Evolutionary conservation across 164 flowering plant genomes (phyloP).

Genomic region (Vitis riparia): DNA sequence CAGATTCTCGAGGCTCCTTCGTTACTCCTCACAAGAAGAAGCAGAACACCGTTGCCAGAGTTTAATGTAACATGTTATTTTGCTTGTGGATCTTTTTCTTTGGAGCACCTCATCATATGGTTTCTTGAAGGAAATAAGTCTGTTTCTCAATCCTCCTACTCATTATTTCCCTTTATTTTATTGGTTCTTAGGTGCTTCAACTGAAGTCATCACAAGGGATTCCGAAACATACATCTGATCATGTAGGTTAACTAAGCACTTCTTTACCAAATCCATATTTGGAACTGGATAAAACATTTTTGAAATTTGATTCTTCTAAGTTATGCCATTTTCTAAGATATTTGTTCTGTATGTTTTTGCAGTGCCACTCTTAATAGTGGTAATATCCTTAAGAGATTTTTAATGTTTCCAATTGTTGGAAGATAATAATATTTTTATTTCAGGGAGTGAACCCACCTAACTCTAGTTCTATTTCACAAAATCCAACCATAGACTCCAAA

Average conservation of each 20-base stretch:
- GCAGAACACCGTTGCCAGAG: slow-evolving; percentile 43
- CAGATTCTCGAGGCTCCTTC: slow-evolving; percentile 72
- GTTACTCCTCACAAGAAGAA: slow-evolving; percentile 39
- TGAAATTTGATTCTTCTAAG: not conserved
- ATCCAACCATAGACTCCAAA: slow-evolving; percentile 24
- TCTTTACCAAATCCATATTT: not conserved
- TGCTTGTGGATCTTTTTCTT: not conserved
- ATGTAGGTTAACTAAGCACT: slow-evolving; percentile 8
- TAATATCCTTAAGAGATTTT: not conserved
- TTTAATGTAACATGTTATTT: slow-evolving; percentile 44
- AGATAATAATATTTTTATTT: slow-evolving; percentile 11
- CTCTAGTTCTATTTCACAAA: slow-evolving; percentile 14
- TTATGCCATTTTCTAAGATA: no score
- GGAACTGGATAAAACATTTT: slow-evolving; percentile 13
- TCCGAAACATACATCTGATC: slow-evolving; percentile 32
- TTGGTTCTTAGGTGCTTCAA: slow-evolving; percentile 50
- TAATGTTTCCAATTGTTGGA: not conserved
- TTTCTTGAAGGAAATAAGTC: not conserved
- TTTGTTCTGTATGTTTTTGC: no score
- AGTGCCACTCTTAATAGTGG: no score
- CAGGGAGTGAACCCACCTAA: slow-evolving; percentile 34
- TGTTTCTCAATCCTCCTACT: not conserved
- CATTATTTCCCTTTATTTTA: not conserved
- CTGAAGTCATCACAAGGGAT: slow-evolving; percentile 65
- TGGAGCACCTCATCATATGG: not conserved